Base-by-base conservation (phyloP, 768 basidiomycete species). In the Mrakia hoshinonis region DNA sequence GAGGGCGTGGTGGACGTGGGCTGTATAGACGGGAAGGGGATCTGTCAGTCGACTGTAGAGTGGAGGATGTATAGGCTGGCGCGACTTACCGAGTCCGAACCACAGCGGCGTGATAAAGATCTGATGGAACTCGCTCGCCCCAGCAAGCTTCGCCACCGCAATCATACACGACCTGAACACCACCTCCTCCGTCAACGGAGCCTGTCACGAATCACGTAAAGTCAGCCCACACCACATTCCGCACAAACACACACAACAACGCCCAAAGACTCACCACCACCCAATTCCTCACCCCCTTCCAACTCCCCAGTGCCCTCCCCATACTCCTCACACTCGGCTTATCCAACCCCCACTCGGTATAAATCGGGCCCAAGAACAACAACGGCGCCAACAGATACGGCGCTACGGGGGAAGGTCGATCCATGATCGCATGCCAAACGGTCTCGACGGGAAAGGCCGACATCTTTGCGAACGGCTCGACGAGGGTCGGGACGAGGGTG, bases 1-100 rank as follows among this genome's bases (percentile, higher is more conserved):
- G 85, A 87, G 90, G 18, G 88, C 92, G 76, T 98, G 96, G 76
- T 99, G 96, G 0, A 87, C 80, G 77, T 99, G 96, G 1, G 96
- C 95, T 92, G 64, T 18, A 31, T 5, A n/a, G 4, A 46, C 74
- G 13, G 36, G 49, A 18, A 49, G 11, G 4, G 65, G 24, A 36
- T 64, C n/a, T n/a, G 43, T 46, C 11, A 46, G 61, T 39, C 38
- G 36, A 26, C 24, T n/a, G 34, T 64, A 11, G 18, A 63, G 65
- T 22, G 58, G 58, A 58, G 63, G 24, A 3, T 22, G 15, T 1
- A 36, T 46, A 24, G 29, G 68, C 60, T 69, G 47, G n/a, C 4
- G 15, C 63, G 9, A 80, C 87, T 54, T 73, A 91, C 92, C 92
- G 36, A 90, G 80, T 24, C 93, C 96, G 76, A 99, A 99, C 69